Evolutionary conservation across 1,284 basidiomycete genomes (phyloP).

Genomic region (Sanghuangporus sanghuang): DNA sequence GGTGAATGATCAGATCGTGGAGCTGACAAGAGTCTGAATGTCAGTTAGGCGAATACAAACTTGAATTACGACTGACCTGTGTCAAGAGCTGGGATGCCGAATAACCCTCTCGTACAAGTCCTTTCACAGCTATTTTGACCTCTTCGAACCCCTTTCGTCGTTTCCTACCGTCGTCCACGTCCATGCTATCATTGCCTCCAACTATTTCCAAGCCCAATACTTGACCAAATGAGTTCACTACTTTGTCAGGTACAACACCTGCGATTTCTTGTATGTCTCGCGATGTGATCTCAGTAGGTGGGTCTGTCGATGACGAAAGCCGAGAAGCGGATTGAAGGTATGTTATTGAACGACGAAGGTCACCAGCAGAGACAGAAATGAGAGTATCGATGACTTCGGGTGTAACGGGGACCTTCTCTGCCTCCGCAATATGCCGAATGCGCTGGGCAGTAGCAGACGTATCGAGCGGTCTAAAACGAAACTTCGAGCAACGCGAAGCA

Average conservation of each 20-base stretch:
- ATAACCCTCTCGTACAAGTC: conserved; percentile 84
- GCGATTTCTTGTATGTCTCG: conserved; percentile 93
- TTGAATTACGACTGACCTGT: conserved; percentile 53
- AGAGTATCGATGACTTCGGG: conserved; percentile 63
- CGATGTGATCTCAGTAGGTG: conserved; percentile 69
- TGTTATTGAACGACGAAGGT: conserved; percentile 96
- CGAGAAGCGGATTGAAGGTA: conserved; percentile 96
- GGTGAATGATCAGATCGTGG: conserved; percentile 85
- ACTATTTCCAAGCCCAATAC: conserved; percentile 73
- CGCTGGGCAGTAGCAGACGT: conserved; percentile 69
- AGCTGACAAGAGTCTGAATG: conserved; percentile 44
- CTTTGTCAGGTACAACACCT: conserved; percentile 81
- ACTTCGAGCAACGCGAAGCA: conserved; percentile 98
- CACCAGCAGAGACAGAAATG: conserved; percentile 82
- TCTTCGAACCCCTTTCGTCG: conserved; percentile 54
- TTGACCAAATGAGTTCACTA: conserved; percentile 67
- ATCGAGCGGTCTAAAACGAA: conserved; percentile 94
- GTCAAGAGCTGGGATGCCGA: conserved; percentile 86
- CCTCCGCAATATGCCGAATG: conserved; percentile 74
- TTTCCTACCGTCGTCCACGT: conserved; percentile 36
- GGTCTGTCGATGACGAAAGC: conserved; percentile 64
- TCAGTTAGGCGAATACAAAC: neutral
- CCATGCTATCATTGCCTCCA: conserved; percentile 40
- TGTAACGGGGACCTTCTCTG: conserved; percentile 50
- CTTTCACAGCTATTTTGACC: conserved; percentile 71